A percentile compares a stretch with the other conserved stretches of the same genome.
phyloP scores from a whole-genome alignment of 352 stramenopile genomes.

The Phytophthora sp. region DNA sequence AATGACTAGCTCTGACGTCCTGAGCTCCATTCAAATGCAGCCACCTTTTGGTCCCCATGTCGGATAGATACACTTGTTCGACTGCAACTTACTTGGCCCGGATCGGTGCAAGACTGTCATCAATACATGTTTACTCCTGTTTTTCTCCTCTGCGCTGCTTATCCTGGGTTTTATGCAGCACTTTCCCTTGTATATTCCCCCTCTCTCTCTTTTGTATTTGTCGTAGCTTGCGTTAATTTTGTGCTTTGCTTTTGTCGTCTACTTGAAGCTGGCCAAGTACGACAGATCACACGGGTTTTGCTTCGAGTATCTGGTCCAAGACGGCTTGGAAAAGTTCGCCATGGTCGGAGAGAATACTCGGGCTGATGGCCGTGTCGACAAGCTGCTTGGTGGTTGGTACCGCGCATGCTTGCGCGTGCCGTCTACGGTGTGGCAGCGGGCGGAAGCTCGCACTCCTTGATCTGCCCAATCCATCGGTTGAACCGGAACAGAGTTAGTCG shows the following conservation, averaged over 20 bases:
- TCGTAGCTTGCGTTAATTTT: neutral
- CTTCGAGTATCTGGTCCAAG: slow-evolving; percentile 41
- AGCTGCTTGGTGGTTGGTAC: slow-evolving; percentile 3
- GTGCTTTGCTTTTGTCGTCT: slow-evolving; percentile 13
- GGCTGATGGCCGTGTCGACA: slow-evolving; percentile 1
- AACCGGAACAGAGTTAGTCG: slow-evolving; percentile 41
- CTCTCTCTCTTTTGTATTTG: slow-evolving; percentile 12
- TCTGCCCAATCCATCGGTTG: slow-evolving; percentile 27
- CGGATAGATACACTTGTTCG: neutral
- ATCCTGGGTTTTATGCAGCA: neutral
- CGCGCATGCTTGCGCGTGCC: slow-evolving; percentile 21
- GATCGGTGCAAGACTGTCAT: slow-evolving; percentile 1
- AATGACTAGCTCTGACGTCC: slow-evolving; percentile 20
- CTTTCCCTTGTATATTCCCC: slow-evolving; percentile 14
- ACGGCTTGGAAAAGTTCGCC: slow-evolving; percentile 9
- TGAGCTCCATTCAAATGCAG: slow-evolving; percentile 4
- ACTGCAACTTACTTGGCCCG: slow-evolving; percentile 1
- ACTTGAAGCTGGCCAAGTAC: slow-evolving; percentile 64
- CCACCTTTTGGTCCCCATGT: slow-evolving; percentile 15
- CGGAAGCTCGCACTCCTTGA: slow-evolving; percentile 18
- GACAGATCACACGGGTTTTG: slow-evolving; percentile 56
- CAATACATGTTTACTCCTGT: slow-evolving; percentile 10
- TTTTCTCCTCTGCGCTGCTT: slow-evolving; percentile 6
- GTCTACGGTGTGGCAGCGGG: slow-evolving; percentile 21
- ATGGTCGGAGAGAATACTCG: slow-evolving; percentile 7